Evolutionary conservation across 2,329 filamentous ascomycete genomes (phyloP).

Genomic region (Geosmithia morbida): DNA sequence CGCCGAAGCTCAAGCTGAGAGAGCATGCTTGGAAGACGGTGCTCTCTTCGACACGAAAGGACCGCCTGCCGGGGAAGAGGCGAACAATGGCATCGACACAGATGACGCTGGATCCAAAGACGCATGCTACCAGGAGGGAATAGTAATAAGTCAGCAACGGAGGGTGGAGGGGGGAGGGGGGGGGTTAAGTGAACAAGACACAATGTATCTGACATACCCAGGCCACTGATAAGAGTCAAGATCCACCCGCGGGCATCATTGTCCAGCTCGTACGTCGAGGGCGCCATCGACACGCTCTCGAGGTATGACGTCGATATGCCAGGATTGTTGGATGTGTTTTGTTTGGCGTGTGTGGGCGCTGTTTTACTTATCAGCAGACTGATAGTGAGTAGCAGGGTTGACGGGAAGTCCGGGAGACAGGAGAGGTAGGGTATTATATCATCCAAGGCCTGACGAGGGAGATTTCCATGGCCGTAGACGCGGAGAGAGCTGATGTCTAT

Average conservation of each 20-base stretch:
- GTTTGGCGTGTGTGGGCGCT: background rate
- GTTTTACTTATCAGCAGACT: no score
- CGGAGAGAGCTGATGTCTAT: no score
- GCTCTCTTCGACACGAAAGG: conserved; percentile 82
- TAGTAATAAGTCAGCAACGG: conserved; percentile 4
- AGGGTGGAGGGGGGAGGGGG: conserved; percentile 4
- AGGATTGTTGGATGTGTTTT: no score
- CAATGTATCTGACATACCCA: conserved; percentile 29
- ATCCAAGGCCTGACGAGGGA: no score
- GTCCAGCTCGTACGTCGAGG: conserved; percentile 27
- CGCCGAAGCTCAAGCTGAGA: conserved; percentile 83
- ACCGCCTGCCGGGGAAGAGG: conserved; percentile 54
- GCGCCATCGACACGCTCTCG: conserved; percentile 16
- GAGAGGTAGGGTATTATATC: no score
- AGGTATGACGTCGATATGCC: background rate
- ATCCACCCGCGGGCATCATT: conserved; percentile 92
- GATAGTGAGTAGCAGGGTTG: no score
- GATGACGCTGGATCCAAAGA: conserved; percentile 70
- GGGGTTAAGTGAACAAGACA: background rate
- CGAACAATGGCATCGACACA: conserved; percentile 71
- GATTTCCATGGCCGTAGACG: no score
- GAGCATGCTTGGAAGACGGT: conserved; percentile 78
- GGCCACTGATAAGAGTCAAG: conserved; percentile 71
- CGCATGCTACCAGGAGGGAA: conserved; percentile 31
- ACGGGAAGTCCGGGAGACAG: no score